phyloP scores from a whole-genome alignment of 148 eudicot genomes.

The Pouteria glomerata region DNA sequence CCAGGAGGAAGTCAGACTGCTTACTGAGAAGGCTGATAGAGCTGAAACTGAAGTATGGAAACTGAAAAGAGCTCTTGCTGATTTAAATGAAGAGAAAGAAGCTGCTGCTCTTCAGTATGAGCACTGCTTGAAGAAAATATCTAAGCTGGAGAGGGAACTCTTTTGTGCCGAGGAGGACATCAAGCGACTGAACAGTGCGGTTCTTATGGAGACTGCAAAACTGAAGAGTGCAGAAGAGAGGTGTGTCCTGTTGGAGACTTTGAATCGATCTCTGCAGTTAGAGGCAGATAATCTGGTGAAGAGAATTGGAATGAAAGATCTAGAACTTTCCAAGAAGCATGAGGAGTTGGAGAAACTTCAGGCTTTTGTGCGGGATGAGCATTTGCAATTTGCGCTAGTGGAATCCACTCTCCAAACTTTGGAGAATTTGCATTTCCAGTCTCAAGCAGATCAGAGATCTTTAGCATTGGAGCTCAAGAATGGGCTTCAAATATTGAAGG shows the following conservation, averaged over 20 bases:
- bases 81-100: conserved; percentile 51
- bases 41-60: conserved; percentile 55
- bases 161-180: conserved; percentile 53
- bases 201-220: conserved; percentile 40
- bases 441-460: conserved; percentile 77
- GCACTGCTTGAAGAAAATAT: conserved; percentile 53
- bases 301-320: conserved; percentile 54
- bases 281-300: conserved; percentile 59
- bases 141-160: conserved; percentile 53
- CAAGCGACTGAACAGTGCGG: conserved; percentile 43
- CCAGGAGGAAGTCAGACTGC: conserved; percentile 36
- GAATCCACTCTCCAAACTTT: conserved; percentile 62
- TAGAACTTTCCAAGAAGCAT: conserved; percentile 58
- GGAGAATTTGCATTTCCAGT: conserved; percentile 53
- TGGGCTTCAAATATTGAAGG: conserved; percentile 69
- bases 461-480: conserved; percentile 63
- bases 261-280: conserved; percentile 54
- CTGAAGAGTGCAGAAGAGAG: conserved; percentile 58
- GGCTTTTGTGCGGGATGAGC: conserved; percentile 53
- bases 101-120: conserved; percentile 39
- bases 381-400: conserved; percentile 44
- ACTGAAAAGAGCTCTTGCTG: conserved; percentile 50
- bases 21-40: conserved; percentile 39
- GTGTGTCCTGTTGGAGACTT: conserved; percentile 39
- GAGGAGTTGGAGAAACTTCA: conserved; percentile 61